Conservation (phyloP, 441 rosid genomes). For the Gossypium lobatum region DNA sequence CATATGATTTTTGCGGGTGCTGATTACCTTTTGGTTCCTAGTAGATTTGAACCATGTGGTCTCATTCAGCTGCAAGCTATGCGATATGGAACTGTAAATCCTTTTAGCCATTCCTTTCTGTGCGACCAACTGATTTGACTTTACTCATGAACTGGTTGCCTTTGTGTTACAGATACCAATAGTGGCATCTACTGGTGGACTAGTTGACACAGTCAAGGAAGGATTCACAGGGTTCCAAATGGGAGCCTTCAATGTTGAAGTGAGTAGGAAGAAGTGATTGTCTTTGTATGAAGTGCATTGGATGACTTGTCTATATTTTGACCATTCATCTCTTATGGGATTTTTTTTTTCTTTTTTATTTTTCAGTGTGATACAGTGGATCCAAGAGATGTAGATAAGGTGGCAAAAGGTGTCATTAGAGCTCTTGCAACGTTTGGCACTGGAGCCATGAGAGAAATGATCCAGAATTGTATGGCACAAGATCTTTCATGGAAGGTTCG, state of each 20-base stretch:
- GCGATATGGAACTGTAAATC: conserved; percentile 88
- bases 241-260: conserved; percentile 71
- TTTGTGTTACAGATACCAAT: conserved; percentile 49
- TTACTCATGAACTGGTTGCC: not conserved
- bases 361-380: conserved; percentile 76
- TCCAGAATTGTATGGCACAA: conserved; percentile 75
- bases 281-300: not conserved
- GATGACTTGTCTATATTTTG: not conserved
- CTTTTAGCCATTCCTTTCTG: not conserved
- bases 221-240: conserved; percentile 90
- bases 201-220: conserved; percentile 85
- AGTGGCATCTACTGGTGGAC: conserved; percentile 92
- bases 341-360: not conserved
- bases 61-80: conserved; percentile 90
- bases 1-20: conserved; percentile 93
- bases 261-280: conserved; percentile 20
- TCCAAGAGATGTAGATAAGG: conserved; percentile 64
- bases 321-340: not conserved
- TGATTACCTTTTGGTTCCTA: conserved; percentile 73
- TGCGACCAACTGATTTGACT: not conserved
- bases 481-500: conserved; percentile 95
- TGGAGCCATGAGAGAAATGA: conserved; percentile 61
- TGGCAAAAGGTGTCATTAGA: conserved; percentile 46
- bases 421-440: conserved; percentile 56
- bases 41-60: conserved; percentile 97